Conservation (phyloP, 192 early-diverging fungal genomes). For the Funneliformis mosseae region DNA sequence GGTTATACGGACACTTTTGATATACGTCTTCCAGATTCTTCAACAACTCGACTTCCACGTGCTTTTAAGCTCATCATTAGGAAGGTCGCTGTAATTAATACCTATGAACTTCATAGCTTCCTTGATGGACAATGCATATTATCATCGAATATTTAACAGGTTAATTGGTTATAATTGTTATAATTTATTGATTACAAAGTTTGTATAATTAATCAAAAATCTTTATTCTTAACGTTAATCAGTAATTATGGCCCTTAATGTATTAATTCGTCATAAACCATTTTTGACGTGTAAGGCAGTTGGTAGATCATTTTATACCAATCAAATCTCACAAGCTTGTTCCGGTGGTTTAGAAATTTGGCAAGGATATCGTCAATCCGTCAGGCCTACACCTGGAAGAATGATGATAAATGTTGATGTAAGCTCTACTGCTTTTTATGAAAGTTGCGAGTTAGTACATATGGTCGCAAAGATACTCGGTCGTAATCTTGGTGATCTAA, state of each 20-base stretch:
- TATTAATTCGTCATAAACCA: slow-evolving; percentile 79
- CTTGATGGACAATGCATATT: slow-evolving; percentile 45
- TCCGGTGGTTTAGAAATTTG: slow-evolving; percentile 84
- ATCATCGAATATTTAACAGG: slow-evolving; percentile 46
- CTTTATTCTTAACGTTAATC: background rate
- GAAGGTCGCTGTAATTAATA: slow-evolving; percentile 67
- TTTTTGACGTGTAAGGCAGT: slow-evolving; percentile 73
- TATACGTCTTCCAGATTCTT: slow-evolving; percentile 47
- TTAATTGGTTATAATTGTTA: slow-evolving; percentile 18
- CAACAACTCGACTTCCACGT: slow-evolving; percentile 44
- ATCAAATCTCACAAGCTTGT: slow-evolving; percentile 48
- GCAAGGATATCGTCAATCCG: slow-evolving; percentile 90
- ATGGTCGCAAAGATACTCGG: slow-evolving; percentile 68
- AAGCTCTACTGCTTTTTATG: slow-evolving; percentile 66
- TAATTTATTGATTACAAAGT: background rate
- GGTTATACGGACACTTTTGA: slow-evolving; percentile 61
- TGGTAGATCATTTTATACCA: slow-evolving; percentile 91
- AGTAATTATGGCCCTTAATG: slow-evolving; percentile 69
- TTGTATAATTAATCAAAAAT: background rate
- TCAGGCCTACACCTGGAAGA: slow-evolving; percentile 60
- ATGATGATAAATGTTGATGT: slow-evolving; percentile 77
- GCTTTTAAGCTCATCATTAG: slow-evolving; percentile 66
- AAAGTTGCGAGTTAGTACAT: slow-evolving; percentile 67
- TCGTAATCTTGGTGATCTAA: slow-evolving; percentile 50
- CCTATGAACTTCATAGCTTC: slow-evolving; percentile 61